Base-by-base conservation (phyloP, 2,329 filamentous ascomycete species). In the Diaporthe caulivora region DNA sequence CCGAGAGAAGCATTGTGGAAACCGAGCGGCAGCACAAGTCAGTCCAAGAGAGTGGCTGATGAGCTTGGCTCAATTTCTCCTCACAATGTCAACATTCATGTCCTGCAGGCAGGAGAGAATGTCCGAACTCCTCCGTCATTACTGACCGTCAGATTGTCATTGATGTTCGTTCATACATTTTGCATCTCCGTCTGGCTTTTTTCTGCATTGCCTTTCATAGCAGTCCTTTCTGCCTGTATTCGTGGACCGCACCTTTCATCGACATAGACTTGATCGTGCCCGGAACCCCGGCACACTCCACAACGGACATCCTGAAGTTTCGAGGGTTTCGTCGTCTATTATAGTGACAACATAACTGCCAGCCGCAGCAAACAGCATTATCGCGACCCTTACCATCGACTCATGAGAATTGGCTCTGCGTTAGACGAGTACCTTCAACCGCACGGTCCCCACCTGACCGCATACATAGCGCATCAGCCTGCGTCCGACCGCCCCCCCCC, bases 41-140 rank as follows among this genome's bases (percentile, higher is more conserved):
- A 51, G 62, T 26, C 60, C 62, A 51, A 65, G 60, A 65, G 49
- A 8, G 62, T 67, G 62, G 62, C 62, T 67, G 31, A 53, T 53
- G 62, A 67, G 31, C 62, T 67, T 67, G 62, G 62, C 47, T 53
- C 47, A 67, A 53, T 53, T 37, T 67, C 62, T 67, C 62, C 47
- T 67, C 62, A 40, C 34, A 42, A 62, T 51, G 47, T 53, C 62
- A 67, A 67, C 47, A 67, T 67, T 51, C 62, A 53, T 53, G n/a
- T 67, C 62, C 62, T 67, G 62, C 62, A 53, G 62, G 62, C 62
- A 67, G 62, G 62, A 53, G 58, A 62, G 44, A 40, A 67, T 40
- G 47, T 34, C 62, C 18, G 31, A 11, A 24, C 62, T 29, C 15
- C 15, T 15, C 34, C 62, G 21, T 51, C 21, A 51, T 31, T 44